These are phyloP conservation scores for Neonectria magnoliae DNA, from an alignment of 2,329 filamentous ascomycete genomes.

Conservation along the genomic window DNA sequence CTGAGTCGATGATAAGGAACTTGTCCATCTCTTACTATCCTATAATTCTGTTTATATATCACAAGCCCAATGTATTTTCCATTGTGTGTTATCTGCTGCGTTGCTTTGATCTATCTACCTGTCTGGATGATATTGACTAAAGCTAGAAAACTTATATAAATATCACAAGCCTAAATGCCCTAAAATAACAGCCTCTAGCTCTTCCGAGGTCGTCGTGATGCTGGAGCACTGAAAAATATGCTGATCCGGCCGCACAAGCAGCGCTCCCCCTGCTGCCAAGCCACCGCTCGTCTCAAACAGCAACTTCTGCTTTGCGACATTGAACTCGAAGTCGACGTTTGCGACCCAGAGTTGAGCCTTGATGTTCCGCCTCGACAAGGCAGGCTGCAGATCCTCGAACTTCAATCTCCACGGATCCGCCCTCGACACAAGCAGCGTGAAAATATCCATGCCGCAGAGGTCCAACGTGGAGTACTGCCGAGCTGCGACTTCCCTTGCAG, in stretches of 20 bases:
- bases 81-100: too few species aligned
- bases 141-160: too few species aligned
- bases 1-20: neutral
- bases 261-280: constrained; percentile 38
- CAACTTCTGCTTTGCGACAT: neutral
- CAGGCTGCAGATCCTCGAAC: neutral
- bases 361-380: neutral
- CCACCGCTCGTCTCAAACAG: constrained; percentile 36
- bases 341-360: constrained; percentile 3
- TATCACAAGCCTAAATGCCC: constrained; percentile 1
- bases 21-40: neutral
- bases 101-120: too few species aligned
- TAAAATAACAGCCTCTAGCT: neutral
- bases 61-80: too few species aligned
- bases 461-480: constrained; percentile 18
- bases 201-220: neutral
- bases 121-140: too few species aligned
- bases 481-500: neutral
- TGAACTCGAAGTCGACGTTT: constrained; percentile 13
- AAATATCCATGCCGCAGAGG: constrained; percentile 4
- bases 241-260: constrained; percentile 52
- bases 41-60: neutral
- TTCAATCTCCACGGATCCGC: constrained; percentile 1
- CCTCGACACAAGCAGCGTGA: constrained; percentile 1
- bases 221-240: constrained; percentile 43